Evolutionary conservation across 176 grass and related monocot genomes (phyloP), one percentile per base, ranked within the genome.

Genomic region (Eremochloa ophiuroides): DNA sequence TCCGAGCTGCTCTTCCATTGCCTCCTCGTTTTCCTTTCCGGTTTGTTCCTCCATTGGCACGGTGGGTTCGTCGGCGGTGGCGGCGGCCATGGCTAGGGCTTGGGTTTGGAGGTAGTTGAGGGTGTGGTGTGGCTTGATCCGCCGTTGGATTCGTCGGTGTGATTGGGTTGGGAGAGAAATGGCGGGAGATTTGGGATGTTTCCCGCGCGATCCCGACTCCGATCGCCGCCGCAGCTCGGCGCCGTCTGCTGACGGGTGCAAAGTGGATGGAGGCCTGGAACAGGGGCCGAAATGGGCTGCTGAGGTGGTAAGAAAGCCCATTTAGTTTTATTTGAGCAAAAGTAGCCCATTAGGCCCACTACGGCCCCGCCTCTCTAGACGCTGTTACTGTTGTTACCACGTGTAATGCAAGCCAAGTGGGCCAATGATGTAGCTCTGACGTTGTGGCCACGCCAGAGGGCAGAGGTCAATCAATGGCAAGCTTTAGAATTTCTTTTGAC

Each of bases 41-140:
- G 27, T 40, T 3, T 44, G 2, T 40, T 71, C 67, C n/a, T 69
- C 68, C 25, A 71, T 29, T 28, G 41, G 3, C 25, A 71, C 23
- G 25, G 41, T 46, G 69, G 14, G 41, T 0, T 2, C 69, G 1
- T 29, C 69, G 17, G 3, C 39, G 67, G 66, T 23, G 27, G 39
- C 82, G 30, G 75, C 26, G 16, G 66, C 66, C 88, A 89, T 86
- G 58, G 44, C 18, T 68, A 67, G 66, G 79, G 79, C 25, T 78
- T 10, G 47, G n/a, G 10, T 60, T 14, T 47, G 73, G 66, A 64
- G 29, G 37, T 3, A 17, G 16, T 3, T 8, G 26, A 11, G 10
- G 18, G 12, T 20, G 34, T 20, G 16, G 17, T 37, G 17, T 28
- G 31, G 79, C 33, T 9, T 4, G 34, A 56, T 66, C 84, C 20